phyloP scores from a whole-genome alignment of 2,329 filamentous ascomycete genomes.

The Aschersonia sp. region DNA sequence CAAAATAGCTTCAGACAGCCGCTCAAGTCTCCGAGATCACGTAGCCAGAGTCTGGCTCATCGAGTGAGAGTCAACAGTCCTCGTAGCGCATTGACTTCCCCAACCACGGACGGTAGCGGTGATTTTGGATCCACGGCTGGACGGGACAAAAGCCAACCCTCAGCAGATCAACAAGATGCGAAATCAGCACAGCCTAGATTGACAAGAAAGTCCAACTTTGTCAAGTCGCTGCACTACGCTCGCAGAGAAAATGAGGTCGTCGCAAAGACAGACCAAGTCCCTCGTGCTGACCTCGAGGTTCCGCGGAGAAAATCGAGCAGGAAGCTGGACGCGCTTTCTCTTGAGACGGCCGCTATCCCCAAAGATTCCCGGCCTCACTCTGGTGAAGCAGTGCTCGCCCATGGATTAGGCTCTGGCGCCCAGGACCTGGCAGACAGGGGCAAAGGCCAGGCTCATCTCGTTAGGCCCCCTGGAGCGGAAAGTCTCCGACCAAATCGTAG shows the following conservation, averaged over 20 bases:
- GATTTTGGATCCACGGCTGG: background rate
- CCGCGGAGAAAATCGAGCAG: slow-evolving; percentile 7
- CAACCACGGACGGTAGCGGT: slow-evolving; percentile 4
- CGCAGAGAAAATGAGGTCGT: background rate
- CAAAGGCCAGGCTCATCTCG: background rate
- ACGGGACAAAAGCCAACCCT: background rate
- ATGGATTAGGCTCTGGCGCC: too few relatives aligned
- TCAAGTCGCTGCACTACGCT: background rate
- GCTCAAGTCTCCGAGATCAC: slow-evolving; percentile 5
- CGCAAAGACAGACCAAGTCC: slow-evolving; percentile 1
- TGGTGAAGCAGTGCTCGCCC: too few relatives aligned
- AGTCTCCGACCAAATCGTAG: background rate
- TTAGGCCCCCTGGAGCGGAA: background rate
- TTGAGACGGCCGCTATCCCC: too few relatives aligned
- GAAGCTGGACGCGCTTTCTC: background rate
- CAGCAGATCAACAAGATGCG: background rate
- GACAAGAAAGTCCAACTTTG: background rate
- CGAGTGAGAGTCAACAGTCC: background rate
- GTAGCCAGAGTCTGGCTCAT: slow-evolving; percentile 1
- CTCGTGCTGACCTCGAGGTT: slow-evolving; percentile 1
- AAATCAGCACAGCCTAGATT: background rate
- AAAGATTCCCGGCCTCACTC: too few relatives aligned
- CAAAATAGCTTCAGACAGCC: slow-evolving; percentile 5
- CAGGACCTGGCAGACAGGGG: background rate
- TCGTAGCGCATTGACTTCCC: background rate